Percentiles rank a stretch among this genome's conserved stretches.
Conservation (phyloP, 805 yeast species). For the Suhomyces tanzawaensis region DNA sequence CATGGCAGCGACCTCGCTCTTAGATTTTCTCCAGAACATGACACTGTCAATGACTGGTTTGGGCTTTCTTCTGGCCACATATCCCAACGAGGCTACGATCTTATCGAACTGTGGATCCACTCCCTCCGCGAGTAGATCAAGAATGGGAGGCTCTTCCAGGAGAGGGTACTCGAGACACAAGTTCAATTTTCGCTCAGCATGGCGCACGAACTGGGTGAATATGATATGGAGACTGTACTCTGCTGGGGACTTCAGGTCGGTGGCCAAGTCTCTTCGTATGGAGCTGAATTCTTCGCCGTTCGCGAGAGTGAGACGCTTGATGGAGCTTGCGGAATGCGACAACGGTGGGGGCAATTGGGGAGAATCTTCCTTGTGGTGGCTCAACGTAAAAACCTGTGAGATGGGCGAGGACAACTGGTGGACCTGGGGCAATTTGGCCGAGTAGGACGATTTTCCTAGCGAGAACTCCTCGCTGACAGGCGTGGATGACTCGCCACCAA, state of each 20-base stretch:
- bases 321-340: conserved; percentile 19
- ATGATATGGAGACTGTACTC: conserved; percentile 93
- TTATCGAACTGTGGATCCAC: conserved; percentile 84
- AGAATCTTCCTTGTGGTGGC: conserved; percentile 25
- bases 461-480: too few species aligned
- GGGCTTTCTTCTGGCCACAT: conserved; percentile 84
- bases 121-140: conserved; percentile 78
- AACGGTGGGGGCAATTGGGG: conserved; percentile 39
- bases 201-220: conserved; percentile 92
- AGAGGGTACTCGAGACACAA: conserved; percentile 65
- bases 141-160: conserved; percentile 73
- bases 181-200: conserved; percentile 84
- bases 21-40: conserved; percentile 96
- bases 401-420: conserved; percentile 24
- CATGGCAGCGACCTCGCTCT: conserved; percentile 73
- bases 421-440: too few species aligned
- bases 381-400: conserved; percentile 12
- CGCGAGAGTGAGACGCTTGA: conserved; percentile 26
- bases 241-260: conserved; percentile 69
- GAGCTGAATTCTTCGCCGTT: conserved; percentile 33
- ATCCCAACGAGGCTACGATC: conserved; percentile 82
- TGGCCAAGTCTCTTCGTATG: conserved; percentile 37
- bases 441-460: too few species aligned
- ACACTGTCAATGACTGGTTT: conserved; percentile 96
- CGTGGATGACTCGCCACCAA: background rate